Evolutionary conservation across 352 stramenopile genomes (phyloP), one percentile per base, ranked within the genome.

Genomic region (Globisporangium cederbergense): DNA sequence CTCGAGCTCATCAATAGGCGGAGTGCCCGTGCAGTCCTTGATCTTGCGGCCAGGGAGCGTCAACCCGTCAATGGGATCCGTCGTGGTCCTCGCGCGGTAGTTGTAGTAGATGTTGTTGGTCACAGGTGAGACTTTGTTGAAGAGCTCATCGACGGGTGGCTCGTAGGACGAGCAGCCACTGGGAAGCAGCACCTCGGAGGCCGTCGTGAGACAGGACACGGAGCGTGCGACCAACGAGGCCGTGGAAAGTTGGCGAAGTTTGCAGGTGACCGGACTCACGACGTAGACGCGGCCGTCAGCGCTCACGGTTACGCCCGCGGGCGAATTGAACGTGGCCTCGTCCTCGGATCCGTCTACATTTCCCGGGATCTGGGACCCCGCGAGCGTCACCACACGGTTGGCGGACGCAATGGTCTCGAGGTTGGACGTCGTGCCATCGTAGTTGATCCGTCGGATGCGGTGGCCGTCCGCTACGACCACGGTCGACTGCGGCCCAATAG

Each of bases 91-190:
- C 40, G 88, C 76, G 0, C 75, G 67, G 52, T 86, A 94, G 74
- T 98, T 98, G 78, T 98, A 98, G 62, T 97, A 94, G 28, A 98
- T 88, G 64, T 99, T 98, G 76, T 94, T 89, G 49, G 67, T 66
- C 40, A 71, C 68, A 14, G 92, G 78, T 8, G 95, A 90, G 16
- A 77, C 71, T 38, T 91, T 88, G 10, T 91, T 67, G 54, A 91
- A 93, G 11, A 93, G 71, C 28, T 96, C 84, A 62, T 98, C 96
- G 13, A 98, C 85, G 25, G 91, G 89, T 32, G 86, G 79, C 32
- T 98, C 95, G 70, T 99, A 99, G 11, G 89, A 98, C 4, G 87
- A 88, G 72, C 97, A 99, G 7, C 96, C 95, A 38, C 88, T 97
- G 0, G 96, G 96, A 10, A 95, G 73, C 25, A 98, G 56, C 16